These are phyloP conservation scores for Epichloe gansuensis DNA, from an alignment of 2,329 filamentous ascomycete species.

Conservation along the genomic window DNA sequence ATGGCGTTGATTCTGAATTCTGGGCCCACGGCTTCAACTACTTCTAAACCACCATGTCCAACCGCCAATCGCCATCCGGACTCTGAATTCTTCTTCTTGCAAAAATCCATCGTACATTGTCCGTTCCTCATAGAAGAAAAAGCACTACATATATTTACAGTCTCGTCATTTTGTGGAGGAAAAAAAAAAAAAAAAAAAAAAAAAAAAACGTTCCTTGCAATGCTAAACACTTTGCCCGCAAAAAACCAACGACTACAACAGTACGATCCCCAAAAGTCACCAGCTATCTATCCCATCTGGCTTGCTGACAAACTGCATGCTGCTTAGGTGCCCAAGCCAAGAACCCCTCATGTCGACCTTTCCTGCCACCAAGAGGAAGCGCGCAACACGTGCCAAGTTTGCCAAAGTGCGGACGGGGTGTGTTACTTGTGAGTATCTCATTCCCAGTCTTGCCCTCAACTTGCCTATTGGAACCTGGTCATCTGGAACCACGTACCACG, in stretches of 20 bases:
- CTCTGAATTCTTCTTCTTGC: background rate
- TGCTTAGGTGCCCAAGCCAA: background rate
- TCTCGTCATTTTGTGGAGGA: background rate
- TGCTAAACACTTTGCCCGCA: constrained; percentile 1
- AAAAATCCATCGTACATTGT: background rate
- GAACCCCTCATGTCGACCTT: constrained; percentile 8
- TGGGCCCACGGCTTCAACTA: background rate
- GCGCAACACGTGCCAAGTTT: constrained; percentile 15
- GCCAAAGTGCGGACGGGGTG: constrained; percentile 21
- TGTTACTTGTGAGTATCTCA: constrained; percentile 17
- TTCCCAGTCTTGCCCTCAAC: background rate
- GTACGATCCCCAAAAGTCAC: background rate
- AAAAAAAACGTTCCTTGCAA: background rate
- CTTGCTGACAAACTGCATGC: background rate
- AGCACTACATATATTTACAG: background rate
- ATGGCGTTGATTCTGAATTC: constrained; percentile 2
- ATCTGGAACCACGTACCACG: background rate
- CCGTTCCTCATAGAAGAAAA: background rate
- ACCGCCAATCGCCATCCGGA: background rate
- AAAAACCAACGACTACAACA: background rate
- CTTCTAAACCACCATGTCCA: background rate
- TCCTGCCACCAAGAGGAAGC: constrained; percentile 6
- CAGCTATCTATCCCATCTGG: background rate
- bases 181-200: no score
- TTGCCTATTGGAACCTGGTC: background rate